Evolutionary conservation across 345 rosid genomes (phyloP), one percentile per base, ranked within the genome.

Genomic region (Salix suchowensis): DNA sequence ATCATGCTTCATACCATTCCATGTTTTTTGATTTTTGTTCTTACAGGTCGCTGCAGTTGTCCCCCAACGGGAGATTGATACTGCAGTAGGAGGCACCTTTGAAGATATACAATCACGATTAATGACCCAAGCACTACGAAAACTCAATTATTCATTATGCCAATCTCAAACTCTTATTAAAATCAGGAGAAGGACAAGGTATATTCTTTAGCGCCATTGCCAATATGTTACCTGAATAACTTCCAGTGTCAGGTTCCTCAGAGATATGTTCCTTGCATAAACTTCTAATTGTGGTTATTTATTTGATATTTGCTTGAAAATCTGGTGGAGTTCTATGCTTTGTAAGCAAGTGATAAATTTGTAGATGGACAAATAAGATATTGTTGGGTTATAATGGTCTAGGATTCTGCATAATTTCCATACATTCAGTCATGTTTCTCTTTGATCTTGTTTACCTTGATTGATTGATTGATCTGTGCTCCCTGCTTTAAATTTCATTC

Each of bases 21-120:
- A 15, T 9, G 30, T 55, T 11, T 65, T 32, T 14, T 28, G 28
- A 28, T 28, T 28, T 28, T 32, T 32, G 34, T 32, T 2, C 66
- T 74, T 26, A 60, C 86, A 93, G 98, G 98, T 95, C 52, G 97
- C 96, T 79, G 97, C 98, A 39, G 96, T 95, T 83, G 87, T 88
- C 60, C 96, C 98, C 39, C 89, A 91, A 75, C 77, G 74, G 79
- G 98, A 95, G 85, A 74, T 93, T 84, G 96, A 88, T 81, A 84
- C 71, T 79, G 81, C 83, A 52, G 60, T 91, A 32, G 92, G 88
- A 78, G 83, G 84, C 54, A 37, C 36, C 76, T 73, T 80, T 68
- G 68, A 42, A 80, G 96, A 90, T 80, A 72, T 26, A 26, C 98
- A 89, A 82, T 88, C 97, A 46, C 77, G 77, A 78, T 87, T 91